Evolutionary conservation across 441 rosid genomes (phyloP).

Genomic region (Syzygium syzygioides): DNA sequence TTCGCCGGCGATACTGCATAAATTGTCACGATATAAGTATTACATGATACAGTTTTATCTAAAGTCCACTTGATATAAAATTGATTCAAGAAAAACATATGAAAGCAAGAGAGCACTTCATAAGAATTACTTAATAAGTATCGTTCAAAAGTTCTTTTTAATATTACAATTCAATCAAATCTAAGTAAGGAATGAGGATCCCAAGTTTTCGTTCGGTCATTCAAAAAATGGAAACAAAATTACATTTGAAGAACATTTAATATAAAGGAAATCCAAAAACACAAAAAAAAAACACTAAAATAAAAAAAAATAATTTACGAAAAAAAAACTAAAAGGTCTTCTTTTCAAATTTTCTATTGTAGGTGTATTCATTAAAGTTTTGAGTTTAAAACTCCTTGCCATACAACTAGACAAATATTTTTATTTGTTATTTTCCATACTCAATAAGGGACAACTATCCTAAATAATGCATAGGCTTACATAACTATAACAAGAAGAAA

Average conservation of each 20-base stretch:
- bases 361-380: background rate
- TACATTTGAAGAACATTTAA: background rate
- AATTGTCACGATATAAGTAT: background rate
- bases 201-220: background rate
- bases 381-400: background rate
- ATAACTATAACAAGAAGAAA: too few relatives aligned
- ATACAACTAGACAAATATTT: background rate
- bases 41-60: background rate
- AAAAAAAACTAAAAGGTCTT: background rate
- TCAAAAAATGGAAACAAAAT: background rate
- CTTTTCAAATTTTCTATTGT: background rate
- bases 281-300: background rate
- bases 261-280: background rate
- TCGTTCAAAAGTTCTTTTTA: background rate
- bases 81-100: background rate
- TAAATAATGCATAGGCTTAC: too few relatives aligned
- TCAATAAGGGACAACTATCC: too few relatives aligned
- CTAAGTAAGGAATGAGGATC: background rate
- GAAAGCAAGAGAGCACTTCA: background rate
- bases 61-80: background rate
- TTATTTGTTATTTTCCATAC: too few relatives aligned
- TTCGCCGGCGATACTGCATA: background rate
- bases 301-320: background rate
- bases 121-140: background rate
- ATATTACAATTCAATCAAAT: background rate